Evolutionary conservation across 371 early-diverging fungal species (phyloP), one percentile per base, ranked within the genome.

Genomic region (Synchytrium microbalum): DNA sequence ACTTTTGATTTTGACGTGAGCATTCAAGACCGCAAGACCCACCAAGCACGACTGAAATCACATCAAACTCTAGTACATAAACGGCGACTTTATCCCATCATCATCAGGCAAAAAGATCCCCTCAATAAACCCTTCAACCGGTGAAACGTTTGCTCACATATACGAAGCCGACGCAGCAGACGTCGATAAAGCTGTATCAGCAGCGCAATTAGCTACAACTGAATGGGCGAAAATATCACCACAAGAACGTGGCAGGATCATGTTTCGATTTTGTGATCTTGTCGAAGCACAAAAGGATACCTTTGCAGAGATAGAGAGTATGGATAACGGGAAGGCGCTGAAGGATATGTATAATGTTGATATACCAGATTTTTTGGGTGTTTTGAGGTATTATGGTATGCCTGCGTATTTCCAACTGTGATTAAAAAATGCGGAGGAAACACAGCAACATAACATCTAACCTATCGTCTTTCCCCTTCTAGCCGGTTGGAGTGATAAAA

Each of bases 311-410:
- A 70, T 93, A 31, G 96, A 94, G 72, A 86, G 91, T 53, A 68
- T 85, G 29, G 89, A 92, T 70, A 90, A 87, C 28, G 95, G 95
- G 23, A 95, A 95, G 72, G 78, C 91, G 0, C 75, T 88, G 57
- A 61, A 62, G n/a, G 75, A 83, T 58, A 84, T 87, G 55, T 69
- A 28, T 19, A 62, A 10, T 10, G 55, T 28, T 14, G 69, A 73
- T 25, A 30, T 73, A 25, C 25, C 51, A 3, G 60, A 25, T 1
- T 57, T 32, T 33, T 25, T 61, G 1, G 65, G 52, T 1, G 31
- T 54, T 10, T 61, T 63, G 54, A 59, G 69, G 26, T 71, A 62
- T 54, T 54, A 24, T n/a, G n/a, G n/a, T n/a, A n/a, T n/a, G n/a
- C n/a, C n/a, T n/a, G n/a, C n/a, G n/a, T n/a, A n/a, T n/a, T n/a